Base-by-base conservation (phyloP, 371 early-diverging fungal genomes). In the Mortierella sp. region DNA sequence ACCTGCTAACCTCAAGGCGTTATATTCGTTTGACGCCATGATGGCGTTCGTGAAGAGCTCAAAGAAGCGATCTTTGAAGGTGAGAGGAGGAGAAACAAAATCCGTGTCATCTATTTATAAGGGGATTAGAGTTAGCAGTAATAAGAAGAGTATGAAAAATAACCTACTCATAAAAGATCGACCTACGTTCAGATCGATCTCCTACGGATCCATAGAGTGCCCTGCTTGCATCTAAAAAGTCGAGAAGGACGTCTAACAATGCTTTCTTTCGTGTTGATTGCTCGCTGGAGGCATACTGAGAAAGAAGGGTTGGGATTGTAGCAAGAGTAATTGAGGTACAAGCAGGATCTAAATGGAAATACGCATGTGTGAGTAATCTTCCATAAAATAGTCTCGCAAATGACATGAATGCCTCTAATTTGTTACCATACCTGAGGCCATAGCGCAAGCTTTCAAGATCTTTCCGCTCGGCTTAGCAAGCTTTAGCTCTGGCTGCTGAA, bases 401-500 rank as follows among this genome's bases (percentile, higher is more conserved):
- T 17, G 13, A 23, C 7, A 8, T 34, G 13, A 12, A 31, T n/a
- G 15, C 12, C 31, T 57, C 35, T 66, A 43, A 6, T n/a, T 0
- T 19, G 3, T 17, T 23, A 15, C 37, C 61, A 13, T 88, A 86
- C 89, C 86, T 23, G 91, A 93, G 35, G 93, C 91, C 40, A 88
- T 87, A 4, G 90, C 90, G 32, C 85, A 85, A 6, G 93, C 87
- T 61, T 86, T 85, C 65, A 95, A 78, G 45, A 93, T 88, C 55
- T 87, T 89, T 29, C 93, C 91, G 42, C 89, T 84, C 8, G 89
- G 89, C 66, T 92, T 91, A 12, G 89, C 89, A 32, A 92, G 89
- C 64, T 93, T 94, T 69, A 89, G 75, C 42, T 93, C 95, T 10
- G 92, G 90, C 47, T 92, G 91, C 59, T 89, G 89, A 19, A 96